Percentiles rank a stretch among this genome's conserved stretches.
Conservation (phyloP, 106 monocot species). For the Agapanthus africanus region DNA sequence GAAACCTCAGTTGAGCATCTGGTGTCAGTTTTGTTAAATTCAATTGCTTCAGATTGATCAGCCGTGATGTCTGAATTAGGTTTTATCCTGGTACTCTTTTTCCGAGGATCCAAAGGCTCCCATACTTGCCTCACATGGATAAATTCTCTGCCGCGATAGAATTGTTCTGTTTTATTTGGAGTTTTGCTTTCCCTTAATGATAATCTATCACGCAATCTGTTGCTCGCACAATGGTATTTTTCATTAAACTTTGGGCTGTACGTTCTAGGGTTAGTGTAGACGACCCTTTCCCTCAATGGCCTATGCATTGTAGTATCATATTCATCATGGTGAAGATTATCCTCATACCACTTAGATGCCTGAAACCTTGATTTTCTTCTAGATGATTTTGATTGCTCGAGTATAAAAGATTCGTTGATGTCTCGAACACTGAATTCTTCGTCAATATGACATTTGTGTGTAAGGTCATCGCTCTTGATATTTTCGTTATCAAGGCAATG, state of each 20-base stretch:
- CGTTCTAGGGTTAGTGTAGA: constrained; percentile 27
- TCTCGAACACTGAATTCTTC: constrained; percentile 23
- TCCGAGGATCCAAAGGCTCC: constrained; percentile 56
- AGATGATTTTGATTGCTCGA: constrained; percentile 70
- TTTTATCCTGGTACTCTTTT: constrained; percentile 25
- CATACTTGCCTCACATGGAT: constrained; percentile 37
- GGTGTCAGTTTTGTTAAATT: constrained; percentile 9
- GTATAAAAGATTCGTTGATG: constrained; percentile 28
- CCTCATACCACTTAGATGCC: constrained; percentile 33
- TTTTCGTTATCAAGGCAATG: background rate
- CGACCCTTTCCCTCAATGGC: constrained; percentile 33
- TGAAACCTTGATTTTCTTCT: constrained; percentile 36
- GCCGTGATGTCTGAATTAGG: constrained; percentile 1
- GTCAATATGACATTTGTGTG: constrained; percentile 23
- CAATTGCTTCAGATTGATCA: constrained; percentile 10
- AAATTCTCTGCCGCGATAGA: constrained; percentile 9
- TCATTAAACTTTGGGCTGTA: constrained; percentile 29
- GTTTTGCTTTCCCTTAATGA: constrained; percentile 30
- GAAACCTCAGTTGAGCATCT: background rate
- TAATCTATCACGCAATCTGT: background rate
- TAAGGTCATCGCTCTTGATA: constrained; percentile 13
- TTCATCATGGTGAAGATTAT: constrained; percentile 17
- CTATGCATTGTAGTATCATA: constrained; percentile 16
- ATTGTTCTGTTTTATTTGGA: constrained; percentile 17
- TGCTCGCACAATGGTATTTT: constrained; percentile 21